Evolutionary conservation across 331 rosid genomes (phyloP), one percentile per base, ranked within the genome.

Genomic region (Acacia pycnantha): DNA sequence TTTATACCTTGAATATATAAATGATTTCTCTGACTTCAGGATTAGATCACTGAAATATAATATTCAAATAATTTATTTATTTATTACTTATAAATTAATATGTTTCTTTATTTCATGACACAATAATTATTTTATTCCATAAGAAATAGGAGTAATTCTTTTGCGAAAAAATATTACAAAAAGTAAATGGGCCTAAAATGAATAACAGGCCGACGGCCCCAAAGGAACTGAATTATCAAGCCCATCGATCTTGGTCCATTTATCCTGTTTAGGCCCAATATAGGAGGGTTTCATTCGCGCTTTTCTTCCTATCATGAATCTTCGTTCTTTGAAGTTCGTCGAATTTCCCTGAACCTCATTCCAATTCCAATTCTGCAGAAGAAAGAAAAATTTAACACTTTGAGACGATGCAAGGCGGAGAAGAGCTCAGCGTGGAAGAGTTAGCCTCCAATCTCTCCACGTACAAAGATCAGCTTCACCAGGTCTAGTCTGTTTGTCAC

Each of bases 381-480:
- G 76, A 72, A 76, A 43, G 62, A 43, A 62, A 66, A 48, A 27
- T 13, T 21, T 12, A 15, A 6, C 4, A 18, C 22, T 53, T 53
- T 5, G 14, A 19, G 33, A 77, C 41, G 18, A 88, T 88, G 91
- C 86, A 86, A 85, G 90, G 83, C 29, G 89, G 89, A 54, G 95
- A 91, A 69, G 97, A 95, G 79, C 84, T 93, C 9, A 91, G 88
- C 97, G 87, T 92, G 24, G 83, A 90, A 31, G 98, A 95, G 84
- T 70, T 95, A 18, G 89, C 97, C 79, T 88, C 94, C 76, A 95
- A 90, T 88, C 97, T 95, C 70, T 87, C 97, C 11, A 86, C 88
- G 35, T 95, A 93, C 91, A 92, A 91, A 83, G 90, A 91, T 27
- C 97, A 95, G 90, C 97, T 92, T 69, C 91, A 79, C 8, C 93